Base-by-base conservation (phyloP, 495 filamentous ascomycete genomes). In the Pseudomonodictys pantanalensis region DNA sequence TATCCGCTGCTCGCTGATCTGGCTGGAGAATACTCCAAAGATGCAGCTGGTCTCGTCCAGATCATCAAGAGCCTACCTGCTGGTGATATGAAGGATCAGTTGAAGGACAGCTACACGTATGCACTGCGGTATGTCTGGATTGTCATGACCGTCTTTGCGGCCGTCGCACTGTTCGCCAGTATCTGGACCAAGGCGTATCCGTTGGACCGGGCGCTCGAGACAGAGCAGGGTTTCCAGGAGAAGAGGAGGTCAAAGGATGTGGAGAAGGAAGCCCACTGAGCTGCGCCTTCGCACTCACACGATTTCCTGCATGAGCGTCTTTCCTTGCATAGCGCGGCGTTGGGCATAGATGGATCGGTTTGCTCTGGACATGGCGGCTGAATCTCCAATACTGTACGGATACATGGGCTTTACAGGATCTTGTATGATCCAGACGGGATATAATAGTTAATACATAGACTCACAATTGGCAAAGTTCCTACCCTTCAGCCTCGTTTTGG, bases 131-230 rank as follows among this genome's bases (percentile, higher is more conserved):
- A 64, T 12, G 65, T 76, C 9, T 74, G 71, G 69, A 68, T 71
- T 18, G 71, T 75, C 39, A 63, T 73, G 69, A 80, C 83, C 63
- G 83, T 69, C 0, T 71, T 86, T 12, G 72, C 74, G 0, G 79
- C 67, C 0, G 71, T 81, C 1, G 82, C 77, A 0, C 55, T 81
- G 60, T 12, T 79, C 32, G 47, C 76, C 18, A 85, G 80, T 67
- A 54, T 80, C 2, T 74, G 72, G 20, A 83, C 78, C 11, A 66
- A 80, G 68, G 76, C 76, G 8, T 64, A 64, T 42, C 44, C 69
- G 15, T 39, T 73, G 12, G 68, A 73, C 54, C 41, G 61, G 22
- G 65, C 58, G 26, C 51, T 70, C 23, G 71, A 70, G 58, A 71
- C 71, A 2, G 71, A 73, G 32, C 71, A 73, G 42, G 71, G 69